Evolutionary conservation across 2,329 filamentous ascomycete genomes (phyloP).

Genomic region (Sodiomyces alkalinus): DNA sequence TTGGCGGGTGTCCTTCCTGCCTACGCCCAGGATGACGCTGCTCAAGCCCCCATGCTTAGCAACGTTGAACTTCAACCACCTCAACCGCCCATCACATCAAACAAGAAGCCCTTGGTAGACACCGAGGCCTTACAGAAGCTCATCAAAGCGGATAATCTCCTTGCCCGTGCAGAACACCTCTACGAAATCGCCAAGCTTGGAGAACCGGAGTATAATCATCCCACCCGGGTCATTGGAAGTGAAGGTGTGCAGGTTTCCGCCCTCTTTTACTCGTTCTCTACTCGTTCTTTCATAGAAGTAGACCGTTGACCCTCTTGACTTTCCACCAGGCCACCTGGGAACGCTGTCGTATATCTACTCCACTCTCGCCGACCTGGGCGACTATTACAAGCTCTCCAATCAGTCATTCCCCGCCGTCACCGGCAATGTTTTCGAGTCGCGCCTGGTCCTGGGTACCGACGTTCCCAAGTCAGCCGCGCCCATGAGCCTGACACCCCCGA

Average conservation of each 20-base stretch:
- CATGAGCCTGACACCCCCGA: slow-evolving; percentile 55
- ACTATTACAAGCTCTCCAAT: slow-evolving; percentile 47
- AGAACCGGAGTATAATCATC: slow-evolving; percentile 47
- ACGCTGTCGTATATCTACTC: slow-evolving; percentile 49
- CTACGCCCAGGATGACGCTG: too few relatives aligned
- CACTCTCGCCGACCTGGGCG: slow-evolving; percentile 35
- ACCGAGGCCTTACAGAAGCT: slow-evolving; percentile 38
- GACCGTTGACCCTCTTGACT: too few relatives aligned
- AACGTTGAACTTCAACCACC: too few relatives aligned
- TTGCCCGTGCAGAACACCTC: slow-evolving; percentile 43
- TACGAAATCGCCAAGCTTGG: slow-evolving; percentile 46
- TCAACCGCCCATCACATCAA: slow-evolving; percentile 1
- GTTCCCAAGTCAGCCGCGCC: slow-evolving; percentile 34
- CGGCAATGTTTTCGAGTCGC: slow-evolving; percentile 42
- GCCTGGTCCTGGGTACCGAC: slow-evolving; percentile 37
- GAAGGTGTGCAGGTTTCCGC: slow-evolving; percentile 25
- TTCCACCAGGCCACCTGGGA: slow-evolving; percentile 37
- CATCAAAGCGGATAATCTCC: slow-evolving; percentile 40
- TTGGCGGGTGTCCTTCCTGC: too few relatives aligned
- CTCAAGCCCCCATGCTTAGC: too few relatives aligned
- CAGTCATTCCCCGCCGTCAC: slow-evolving; percentile 49
- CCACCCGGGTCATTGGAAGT: slow-evolving; percentile 57
- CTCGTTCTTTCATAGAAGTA: too few relatives aligned
- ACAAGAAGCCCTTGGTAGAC: slow-evolving; percentile 28
- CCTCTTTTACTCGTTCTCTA: slow-evolving; percentile 1